phyloP scores from a whole-genome alignment of 208 protist species.

The Herpetomonas samuelpessoai region DNA sequence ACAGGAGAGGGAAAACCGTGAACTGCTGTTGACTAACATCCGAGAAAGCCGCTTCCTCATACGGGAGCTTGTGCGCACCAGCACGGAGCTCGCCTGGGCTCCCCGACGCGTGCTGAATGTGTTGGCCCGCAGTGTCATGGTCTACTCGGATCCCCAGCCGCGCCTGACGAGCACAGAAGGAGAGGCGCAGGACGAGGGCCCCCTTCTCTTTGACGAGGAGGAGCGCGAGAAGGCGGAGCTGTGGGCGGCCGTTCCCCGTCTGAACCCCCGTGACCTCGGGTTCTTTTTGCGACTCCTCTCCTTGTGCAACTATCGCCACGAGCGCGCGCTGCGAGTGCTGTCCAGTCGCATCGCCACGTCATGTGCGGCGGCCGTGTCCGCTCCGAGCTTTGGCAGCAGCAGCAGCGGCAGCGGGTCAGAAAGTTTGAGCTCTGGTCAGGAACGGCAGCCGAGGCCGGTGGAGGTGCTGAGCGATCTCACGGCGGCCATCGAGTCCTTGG shows the following conservation, averaged over 20 bases:
- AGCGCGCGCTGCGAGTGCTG: constrained; percentile 37
- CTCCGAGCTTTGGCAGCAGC: no score
- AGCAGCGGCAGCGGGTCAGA: no score
- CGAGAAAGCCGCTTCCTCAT: constrained; percentile 8
- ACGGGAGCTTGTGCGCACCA: constrained; percentile 16
- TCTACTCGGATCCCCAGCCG: constrained; percentile 12
- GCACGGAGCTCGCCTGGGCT: constrained; percentile 25
- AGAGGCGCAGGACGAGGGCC: background rate
- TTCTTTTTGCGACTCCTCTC: constrained; percentile 40
- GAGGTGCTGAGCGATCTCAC: constrained; percentile 12
- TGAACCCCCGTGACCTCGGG: constrained; percentile 35
- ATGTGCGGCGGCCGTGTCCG: background rate
- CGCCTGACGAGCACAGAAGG: background rate
- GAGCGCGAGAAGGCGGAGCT: background rate
- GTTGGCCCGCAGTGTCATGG: constrained; percentile 29
- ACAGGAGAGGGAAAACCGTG: background rate
- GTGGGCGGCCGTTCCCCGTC: constrained; percentile 11
- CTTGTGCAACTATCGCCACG: constrained; percentile 50
- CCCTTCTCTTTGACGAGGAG: background rate
- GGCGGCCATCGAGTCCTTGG: constrained; percentile 13
- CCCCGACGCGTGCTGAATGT: constrained; percentile 56
- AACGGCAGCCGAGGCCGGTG: background rate
- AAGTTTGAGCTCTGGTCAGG: background rate
- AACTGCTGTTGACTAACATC: constrained; percentile 7
- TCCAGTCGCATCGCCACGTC: constrained; percentile 25